Percentiles rank a stretch among this genome's conserved stretches.
Evolutionary conservation across 2,329 filamentous ascomycete genomes (phyloP).

Genomic region (Beauveria pseudobassiana): DNA sequence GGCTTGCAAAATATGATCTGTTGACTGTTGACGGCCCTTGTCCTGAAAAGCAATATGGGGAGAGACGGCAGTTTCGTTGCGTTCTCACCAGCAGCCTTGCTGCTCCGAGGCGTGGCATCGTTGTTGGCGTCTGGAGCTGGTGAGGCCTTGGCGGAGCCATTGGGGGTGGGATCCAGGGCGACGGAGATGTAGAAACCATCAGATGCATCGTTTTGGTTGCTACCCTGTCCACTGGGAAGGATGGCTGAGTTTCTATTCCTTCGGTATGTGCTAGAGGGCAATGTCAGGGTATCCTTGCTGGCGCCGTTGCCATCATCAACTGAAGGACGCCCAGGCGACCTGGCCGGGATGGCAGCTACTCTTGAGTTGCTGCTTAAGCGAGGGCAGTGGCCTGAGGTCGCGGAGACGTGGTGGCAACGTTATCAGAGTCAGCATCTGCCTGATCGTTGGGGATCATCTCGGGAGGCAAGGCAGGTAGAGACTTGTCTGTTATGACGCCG

Average conservation of each 20-base stretch:
- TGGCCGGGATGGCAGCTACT: conserved; percentile 43
- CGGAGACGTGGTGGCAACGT: conserved; percentile 62
- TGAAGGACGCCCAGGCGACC: conserved; percentile 46
- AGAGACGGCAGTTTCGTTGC: conserved; percentile 43
- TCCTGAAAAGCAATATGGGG: conserved; percentile 93
- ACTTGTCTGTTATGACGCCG: conserved; percentile 73
- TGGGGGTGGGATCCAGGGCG: conserved; percentile 60
- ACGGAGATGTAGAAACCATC: conserved; percentile 73
- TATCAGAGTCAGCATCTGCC: conserved; percentile 55
- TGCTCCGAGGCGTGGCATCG: conserved; percentile 51
- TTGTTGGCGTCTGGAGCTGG: conserved; percentile 40
- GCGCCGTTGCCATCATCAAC: conserved; percentile 18
- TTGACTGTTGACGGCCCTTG: conserved; percentile 56
- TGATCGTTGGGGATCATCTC: conserved; percentile 57
- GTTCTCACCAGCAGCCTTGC: conserved; percentile 41
- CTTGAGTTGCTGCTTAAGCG: conserved; percentile 46
- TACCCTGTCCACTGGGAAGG: conserved; percentile 39
- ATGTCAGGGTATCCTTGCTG: conserved; percentile 52
- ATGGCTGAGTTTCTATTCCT: conserved; percentile 69
- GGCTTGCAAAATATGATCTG: conserved; percentile 48
- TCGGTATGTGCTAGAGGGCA: conserved; percentile 71
- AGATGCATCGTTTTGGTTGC: conserved; percentile 43
- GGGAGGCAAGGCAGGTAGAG: conserved; percentile 80
- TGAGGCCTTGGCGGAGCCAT: conserved; percentile 46
- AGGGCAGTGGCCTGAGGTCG: conserved; percentile 40